These are phyloP conservation scores for Whalleya microplaca DNA, from an alignment of 2,329 filamentous ascomycete genomes.

Conservation along the genomic window DNA sequence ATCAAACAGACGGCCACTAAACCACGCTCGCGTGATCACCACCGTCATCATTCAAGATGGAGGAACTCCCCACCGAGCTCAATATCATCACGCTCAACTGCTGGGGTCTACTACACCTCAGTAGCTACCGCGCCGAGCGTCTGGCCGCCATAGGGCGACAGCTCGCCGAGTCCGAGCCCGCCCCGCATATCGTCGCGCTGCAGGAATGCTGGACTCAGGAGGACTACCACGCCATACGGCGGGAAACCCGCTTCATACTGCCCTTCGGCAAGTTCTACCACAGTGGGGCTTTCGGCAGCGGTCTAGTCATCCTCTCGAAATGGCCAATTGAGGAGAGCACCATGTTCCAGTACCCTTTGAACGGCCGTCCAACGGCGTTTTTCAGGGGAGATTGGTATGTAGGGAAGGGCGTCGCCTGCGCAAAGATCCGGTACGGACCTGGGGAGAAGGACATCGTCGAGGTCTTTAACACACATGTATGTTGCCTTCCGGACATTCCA, in stretches of 20 bases:
- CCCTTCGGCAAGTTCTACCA: slow-evolving; percentile 94
- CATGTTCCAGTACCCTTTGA: slow-evolving; percentile 88
- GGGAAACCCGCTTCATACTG: slow-evolving; percentile 71
- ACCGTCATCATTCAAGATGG: slow-evolving; percentile 23
- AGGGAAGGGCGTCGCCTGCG: slow-evolving; percentile 89
- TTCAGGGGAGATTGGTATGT: slow-evolving; percentile 96
- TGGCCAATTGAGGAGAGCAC: slow-evolving; percentile 91
- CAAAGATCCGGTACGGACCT: slow-evolving; percentile 73
- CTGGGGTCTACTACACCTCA: slow-evolving; percentile 92
- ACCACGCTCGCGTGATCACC: background rate
- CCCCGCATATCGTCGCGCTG: slow-evolving; percentile 85
- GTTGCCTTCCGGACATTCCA: background rate
- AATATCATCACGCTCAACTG: slow-evolving; percentile 90
- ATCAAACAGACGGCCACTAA: too few relatives aligned
- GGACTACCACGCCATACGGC: slow-evolving; percentile 79
- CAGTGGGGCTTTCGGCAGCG: slow-evolving; percentile 85
- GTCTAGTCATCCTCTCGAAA: slow-evolving; percentile 83
- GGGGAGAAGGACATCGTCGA: slow-evolving; percentile 71
- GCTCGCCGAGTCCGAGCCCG: slow-evolving; percentile 68
- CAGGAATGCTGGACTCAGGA: slow-evolving; percentile 93
- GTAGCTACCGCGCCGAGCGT: slow-evolving; percentile 76
- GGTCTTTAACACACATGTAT: slow-evolving; percentile 88
- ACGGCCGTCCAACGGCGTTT: slow-evolving; percentile 90
- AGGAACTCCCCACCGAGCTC: slow-evolving; percentile 59
- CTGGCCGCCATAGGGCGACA: slow-evolving; percentile 82